Evolutionary conservation across 2,329 filamentous ascomycete genomes (phyloP).

Genomic region (Cercospora citrullina): DNA sequence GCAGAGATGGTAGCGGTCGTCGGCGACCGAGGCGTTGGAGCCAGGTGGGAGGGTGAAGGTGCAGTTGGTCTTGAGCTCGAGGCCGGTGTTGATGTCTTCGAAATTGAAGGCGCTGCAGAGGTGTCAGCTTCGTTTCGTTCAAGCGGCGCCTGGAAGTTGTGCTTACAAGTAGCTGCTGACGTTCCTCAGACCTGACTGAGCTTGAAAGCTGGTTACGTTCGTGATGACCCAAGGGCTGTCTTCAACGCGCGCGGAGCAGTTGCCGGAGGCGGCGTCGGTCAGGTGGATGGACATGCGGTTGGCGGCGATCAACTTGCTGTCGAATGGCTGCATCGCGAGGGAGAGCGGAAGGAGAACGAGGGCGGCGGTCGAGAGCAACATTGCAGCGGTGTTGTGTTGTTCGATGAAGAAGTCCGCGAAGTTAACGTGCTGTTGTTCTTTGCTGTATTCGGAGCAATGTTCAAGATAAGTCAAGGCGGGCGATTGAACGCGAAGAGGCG

Average conservation of each 20-base stretch:
- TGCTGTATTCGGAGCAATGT: neutral
- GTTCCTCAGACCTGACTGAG: conserved; percentile 5
- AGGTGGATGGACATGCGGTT: conserved; percentile 17
- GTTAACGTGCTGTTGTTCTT: neutral
- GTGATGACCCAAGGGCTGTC: conserved; percentile 29
- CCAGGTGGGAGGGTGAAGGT: conserved; percentile 9
- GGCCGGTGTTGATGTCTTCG: conserved; percentile 32
- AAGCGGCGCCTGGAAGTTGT: neutral
- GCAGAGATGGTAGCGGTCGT: conserved; percentile 28
- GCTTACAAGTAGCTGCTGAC: conserved; percentile 22
- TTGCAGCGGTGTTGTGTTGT: neutral
- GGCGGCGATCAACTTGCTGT: conserved; percentile 4
- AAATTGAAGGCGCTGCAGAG: conserved; percentile 27
- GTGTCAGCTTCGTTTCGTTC: neutral
- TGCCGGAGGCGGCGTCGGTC: conserved; percentile 19
- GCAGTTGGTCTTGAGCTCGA: conserved; percentile 33
- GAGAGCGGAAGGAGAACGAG: conserved; percentile 4
- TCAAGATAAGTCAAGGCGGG: neutral
- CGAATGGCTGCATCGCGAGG: conserved; percentile 3
- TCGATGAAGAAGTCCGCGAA: neutral
- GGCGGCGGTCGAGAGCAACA: conserved; percentile 11
- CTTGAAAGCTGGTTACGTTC: conserved; percentile 28
- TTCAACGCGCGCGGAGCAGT: conserved; percentile 23
- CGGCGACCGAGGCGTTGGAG: conserved; percentile 15
- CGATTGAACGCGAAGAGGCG: neutral